Percentiles rank a stretch among this genome's conserved stretches.
phyloP scores from a whole-genome alignment of 2,329 filamentous ascomycete genomes.

The Calonectria montana region DNA sequence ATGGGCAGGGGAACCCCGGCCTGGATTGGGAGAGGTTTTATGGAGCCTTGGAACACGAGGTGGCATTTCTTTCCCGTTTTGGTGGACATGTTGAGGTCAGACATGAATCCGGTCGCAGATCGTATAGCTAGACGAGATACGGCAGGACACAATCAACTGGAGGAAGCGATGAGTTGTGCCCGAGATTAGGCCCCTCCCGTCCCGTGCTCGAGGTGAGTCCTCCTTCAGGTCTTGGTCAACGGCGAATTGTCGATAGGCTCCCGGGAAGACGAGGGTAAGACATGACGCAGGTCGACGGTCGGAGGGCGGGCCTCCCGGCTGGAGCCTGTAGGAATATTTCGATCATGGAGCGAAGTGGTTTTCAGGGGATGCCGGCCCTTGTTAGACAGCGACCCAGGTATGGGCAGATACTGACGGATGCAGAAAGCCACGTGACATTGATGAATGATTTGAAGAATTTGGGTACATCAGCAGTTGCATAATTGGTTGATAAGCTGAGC shows the following conservation, averaged over 20 bases:
- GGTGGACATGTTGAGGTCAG: background rate
- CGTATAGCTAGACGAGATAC: constrained; percentile 9
- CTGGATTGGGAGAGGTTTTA: background rate
- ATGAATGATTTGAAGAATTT: background rate
- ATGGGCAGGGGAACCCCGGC: constrained; percentile 8
- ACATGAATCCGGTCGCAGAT: constrained; percentile 8
- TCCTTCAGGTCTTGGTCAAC: background rate
- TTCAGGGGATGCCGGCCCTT: background rate
- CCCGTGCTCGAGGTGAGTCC: background rate
- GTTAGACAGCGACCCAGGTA: background rate
- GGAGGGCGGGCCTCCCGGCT: background rate
- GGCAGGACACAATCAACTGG: background rate
- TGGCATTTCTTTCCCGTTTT: constrained; percentile 8
- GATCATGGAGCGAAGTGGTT: background rate
- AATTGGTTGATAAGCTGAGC: background rate
- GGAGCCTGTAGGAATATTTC: background rate
- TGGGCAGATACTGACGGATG: background rate
- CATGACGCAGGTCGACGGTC: background rate
- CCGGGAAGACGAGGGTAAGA: background rate
- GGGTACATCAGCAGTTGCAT: background rate
- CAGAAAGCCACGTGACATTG: background rate
- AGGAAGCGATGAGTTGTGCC: background rate
- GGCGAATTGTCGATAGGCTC: background rate
- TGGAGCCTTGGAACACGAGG: constrained; percentile 18
- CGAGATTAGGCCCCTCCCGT: background rate